Base-by-base conservation (phyloP, 192 early-diverging fungal species). In the Coemansia sp. region DNA sequence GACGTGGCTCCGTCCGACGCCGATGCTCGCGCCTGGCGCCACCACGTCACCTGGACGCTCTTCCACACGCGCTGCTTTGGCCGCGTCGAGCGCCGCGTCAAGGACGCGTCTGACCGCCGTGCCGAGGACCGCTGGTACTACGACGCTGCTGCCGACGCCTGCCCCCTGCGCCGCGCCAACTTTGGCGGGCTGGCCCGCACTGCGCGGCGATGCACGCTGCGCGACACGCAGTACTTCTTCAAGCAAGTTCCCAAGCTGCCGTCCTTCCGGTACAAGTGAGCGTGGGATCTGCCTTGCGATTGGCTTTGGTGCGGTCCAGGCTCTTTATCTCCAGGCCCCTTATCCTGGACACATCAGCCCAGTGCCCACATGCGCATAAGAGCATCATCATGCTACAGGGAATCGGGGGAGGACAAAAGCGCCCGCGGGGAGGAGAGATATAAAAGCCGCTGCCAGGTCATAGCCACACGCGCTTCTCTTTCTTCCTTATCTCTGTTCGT, bases 91-190 rank as follows among this genome's bases (percentile, higher is more conserved):
- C 79, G 84, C 55, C 72, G 77, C 7, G 76, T 78, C 44, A 85
- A 85, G 75, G 84, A 85, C 50, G 84, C 84, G 5, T 74, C 79
- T 5, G 79, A 85, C 64, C 70, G 71, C 42, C 76, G 71, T 3
- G 84, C 71, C 20, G 84, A 85, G 36, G 84, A 85, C 67, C 70
- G 72, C 64, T 85, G 84, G 84, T 82, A 85, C 72, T 85, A 85
- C 56, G 84, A 85, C 29, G 76, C 84, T 4, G 64, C 72, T 19
- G 61, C 60, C 36, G 84, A 85, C 55, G 71, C 68, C 19, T 78
- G 79, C 71, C 36, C 44, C 41, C 68, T 67, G 65, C 79, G 84
- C 39, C 64, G 76, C 7, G 79, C 68, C 36, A 82, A 74, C 69
- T 85, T 81, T 78, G 79, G 77, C 58, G 80, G 84, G 2, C 70